Percentiles rank a stretch among this genome's conserved stretches.
Conservation (phyloP, 495 filamentous ascomycete genomes). For the Cudoniella acicularis region DNA sequence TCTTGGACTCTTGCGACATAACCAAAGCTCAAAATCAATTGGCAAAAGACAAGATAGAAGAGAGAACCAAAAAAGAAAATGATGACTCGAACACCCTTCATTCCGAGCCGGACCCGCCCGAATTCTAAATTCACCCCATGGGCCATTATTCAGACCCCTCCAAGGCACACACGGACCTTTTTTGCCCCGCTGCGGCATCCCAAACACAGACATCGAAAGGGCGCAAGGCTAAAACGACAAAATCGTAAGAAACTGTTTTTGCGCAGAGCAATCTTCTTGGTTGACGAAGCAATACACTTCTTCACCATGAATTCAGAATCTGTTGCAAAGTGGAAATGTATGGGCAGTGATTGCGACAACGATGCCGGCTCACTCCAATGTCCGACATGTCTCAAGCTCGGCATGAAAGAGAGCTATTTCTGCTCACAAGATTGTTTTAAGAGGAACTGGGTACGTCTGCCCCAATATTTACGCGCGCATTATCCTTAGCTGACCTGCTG, state of each 20-base stretch:
- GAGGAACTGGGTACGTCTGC: slow-evolving; percentile 80
- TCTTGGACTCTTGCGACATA: slow-evolving; percentile 3
- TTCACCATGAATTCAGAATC: slow-evolving; percentile 41
- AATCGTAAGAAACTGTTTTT: background rate
- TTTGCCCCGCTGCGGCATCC: background rate
- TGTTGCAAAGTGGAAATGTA: slow-evolving; percentile 63
- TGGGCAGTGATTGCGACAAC: slow-evolving; percentile 77
- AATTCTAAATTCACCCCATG: background rate
- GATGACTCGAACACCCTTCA: slow-evolving; percentile 1
- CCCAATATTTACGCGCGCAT: background rate
- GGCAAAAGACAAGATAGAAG: background rate
- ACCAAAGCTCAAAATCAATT: background rate
- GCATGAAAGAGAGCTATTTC: slow-evolving; percentile 85
- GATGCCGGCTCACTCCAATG: slow-evolving; percentile 83
- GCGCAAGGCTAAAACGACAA: background rate
- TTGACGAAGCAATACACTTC: background rate
- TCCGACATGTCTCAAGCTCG: slow-evolving; percentile 87
- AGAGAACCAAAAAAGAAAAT: background rate
- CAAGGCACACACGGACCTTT: background rate
- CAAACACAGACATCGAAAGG: background rate
- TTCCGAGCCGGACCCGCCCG: background rate
- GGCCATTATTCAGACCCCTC: background rate
- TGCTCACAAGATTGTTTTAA: slow-evolving; percentile 99
- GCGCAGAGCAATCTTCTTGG: too few relatives aligned
- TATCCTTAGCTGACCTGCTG: slow-evolving; percentile 23